Evolutionary conservation across 441 rosid species (phyloP).

Genomic region (Euphorbia celastroides): DNA sequence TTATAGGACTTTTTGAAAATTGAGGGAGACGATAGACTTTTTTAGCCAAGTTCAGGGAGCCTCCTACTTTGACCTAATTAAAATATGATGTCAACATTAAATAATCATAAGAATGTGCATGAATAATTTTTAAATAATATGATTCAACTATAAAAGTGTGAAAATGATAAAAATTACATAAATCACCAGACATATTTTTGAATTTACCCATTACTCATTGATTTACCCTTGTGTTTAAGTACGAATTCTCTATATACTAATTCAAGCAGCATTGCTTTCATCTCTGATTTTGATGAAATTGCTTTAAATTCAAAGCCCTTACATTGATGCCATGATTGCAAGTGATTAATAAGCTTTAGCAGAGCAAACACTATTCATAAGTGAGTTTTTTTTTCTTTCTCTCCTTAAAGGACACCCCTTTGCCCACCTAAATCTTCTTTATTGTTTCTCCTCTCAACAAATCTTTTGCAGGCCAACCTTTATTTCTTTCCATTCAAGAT

Average conservation of each 20-base stretch:
- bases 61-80: no score
- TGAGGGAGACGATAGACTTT: no score
- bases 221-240: no score
- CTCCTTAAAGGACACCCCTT: not conserved
- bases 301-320: not conserved
- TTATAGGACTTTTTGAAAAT: no score
- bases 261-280: not conserved
- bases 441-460: constrained; percentile 17
- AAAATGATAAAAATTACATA: no score
- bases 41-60: no score
- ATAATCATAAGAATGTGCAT: no score
- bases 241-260: not conserved
- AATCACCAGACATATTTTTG: no score
- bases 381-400: not conserved
- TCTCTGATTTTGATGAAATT: not conserved
- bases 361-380: constrained; percentile 7
- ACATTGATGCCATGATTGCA: not conserved
- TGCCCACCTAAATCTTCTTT: constrained; percentile 19
- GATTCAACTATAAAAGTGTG: no score
- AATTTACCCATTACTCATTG: no score
- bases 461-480: constrained; percentile 31
- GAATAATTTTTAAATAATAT: no score
- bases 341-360: not conserved
- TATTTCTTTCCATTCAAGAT: constrained; percentile 39
- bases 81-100: no score